Evolutionary conservation across 192 early-diverging fungal genomes (phyloP), one percentile per base, ranked within the genome.

Genomic region (Dispira simplex): DNA sequence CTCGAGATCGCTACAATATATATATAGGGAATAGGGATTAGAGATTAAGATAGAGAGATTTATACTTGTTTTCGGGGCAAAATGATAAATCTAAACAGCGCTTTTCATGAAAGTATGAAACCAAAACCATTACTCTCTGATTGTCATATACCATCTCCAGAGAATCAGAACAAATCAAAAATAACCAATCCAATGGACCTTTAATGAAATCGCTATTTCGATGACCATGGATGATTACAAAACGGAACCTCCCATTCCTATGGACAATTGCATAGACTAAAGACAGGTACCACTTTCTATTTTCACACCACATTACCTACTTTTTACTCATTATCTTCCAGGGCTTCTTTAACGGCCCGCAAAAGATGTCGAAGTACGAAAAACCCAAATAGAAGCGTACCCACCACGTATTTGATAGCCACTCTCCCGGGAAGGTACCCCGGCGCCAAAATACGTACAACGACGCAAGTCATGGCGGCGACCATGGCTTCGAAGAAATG

Each of bases 401-500:
- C 58, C 14, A 60, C 25, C 6, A 60, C 27, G 27, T 60, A 60
- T 21, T 60, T 1, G 8, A 27, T 27, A 18, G 27, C 58, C 58
- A 60, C 58, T 18, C 32, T 1, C 39, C 21, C 14, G 43, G 58
- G 11, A 18, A 60, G 26, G 58, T 60, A 43, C 10, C 39, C 39
- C 10, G 58, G 58, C 32, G 58, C 58, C 27, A 60, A 43, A 43
- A 60, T 27, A 11, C 11, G 9, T 10, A 60, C 39, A 18, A 44
- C 58, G 13, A 43, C 21, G 16, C 58, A 60, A 44, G 58, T 60
- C 58, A 60, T 60, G 26, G 32, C 58, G 39, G 58, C 58, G 14
- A 27, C 8, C 58, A 43, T 11, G 1, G 43, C 14, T 43, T 60
- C 58, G 39, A 60, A 60, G 10, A 60, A n/a, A 21, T 60, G 58